Base-by-base conservation (phyloP, 768 basidiomycete genomes). In the Boletus barrowsii region DNA sequence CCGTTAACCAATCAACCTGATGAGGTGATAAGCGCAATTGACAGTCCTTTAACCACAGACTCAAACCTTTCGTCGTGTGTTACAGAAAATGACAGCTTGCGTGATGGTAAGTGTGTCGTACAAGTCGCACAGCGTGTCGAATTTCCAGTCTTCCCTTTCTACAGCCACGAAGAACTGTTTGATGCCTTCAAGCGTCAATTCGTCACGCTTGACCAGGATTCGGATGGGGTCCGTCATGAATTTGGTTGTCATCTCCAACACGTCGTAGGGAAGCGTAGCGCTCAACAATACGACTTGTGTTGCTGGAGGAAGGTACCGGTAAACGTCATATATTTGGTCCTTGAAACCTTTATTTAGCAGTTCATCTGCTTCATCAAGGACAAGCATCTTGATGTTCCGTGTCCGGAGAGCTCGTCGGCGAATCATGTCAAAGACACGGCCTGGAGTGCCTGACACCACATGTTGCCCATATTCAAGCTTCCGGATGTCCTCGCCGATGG, bases 91-190 rank as follows among this genome's bases (percentile, higher is more conserved):
- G 70, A 98, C 95, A 45, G 95, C 96, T 80, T 98, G 96, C 8
- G 95, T 98, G 72, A 99, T 98, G 50, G 95, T 98, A 61, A 99
- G 84, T 29, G 96, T 98, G 72, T 98, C 96, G 74, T 97, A 98
- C 45, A 99, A 76, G 75, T 97, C 96, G 69, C 91, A 97, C 32
- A 99, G 80, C 0, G 95, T 98, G 74, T 98, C 95, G 67, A 97
- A 95, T 70, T 99, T 99, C 95, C 95, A 98, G 68, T 99, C 96
- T 73, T 99, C 96, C 76, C 98, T 97, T 75, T 98, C 96, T 52
- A 99, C 96, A 43, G 95, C 96, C 47, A 99, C 92, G 79, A 94
- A 94, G 76, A 95, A 95, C 70, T 96, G 93, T 65, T 94, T 94
- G 76, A 95, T 94, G 10, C 90, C 90, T 67, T 99, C 96, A 53